Conservation (phyloP, 441 rosid species). For the Pelargonium fulgidum region DNA sequence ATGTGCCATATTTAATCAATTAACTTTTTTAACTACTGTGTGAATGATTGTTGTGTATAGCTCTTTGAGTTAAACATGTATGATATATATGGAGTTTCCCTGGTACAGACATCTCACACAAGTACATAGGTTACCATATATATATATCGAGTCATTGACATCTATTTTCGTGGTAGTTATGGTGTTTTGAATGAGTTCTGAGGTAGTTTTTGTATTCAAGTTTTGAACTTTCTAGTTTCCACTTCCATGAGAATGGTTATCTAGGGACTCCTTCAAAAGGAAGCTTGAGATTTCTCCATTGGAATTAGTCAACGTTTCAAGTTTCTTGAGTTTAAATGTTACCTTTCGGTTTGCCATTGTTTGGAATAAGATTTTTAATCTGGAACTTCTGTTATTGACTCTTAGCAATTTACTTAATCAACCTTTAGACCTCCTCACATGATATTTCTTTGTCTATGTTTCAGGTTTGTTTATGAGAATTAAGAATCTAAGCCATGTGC, state of each 20-base stretch:
- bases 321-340: neutral
- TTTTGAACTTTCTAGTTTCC: neutral
- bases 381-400: neutral
- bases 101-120: too few species aligned
- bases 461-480: too few species aligned
- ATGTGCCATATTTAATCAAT: slow-evolving; percentile 7
- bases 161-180: neutral
- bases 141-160: too few species aligned
- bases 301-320: neutral
- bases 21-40: neutral
- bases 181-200: neutral
- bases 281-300: neutral
- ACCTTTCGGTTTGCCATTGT: neutral
- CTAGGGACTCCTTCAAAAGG: neutral
- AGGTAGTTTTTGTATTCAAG: neutral
- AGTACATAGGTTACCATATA: too few species aligned
- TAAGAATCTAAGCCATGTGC: too few species aligned
- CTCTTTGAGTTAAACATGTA: neutral
- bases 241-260: neutral
- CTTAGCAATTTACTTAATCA: neutral
- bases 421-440: neutral
- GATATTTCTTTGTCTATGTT: too few species aligned
- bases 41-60: too few species aligned
- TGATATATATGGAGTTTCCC: too few species aligned
- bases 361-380: neutral